These are phyloP conservation scores for Penicillium paxilli DNA, from an alignment of 495 filamentous ascomycete genomes.

Conservation along the genomic window DNA sequence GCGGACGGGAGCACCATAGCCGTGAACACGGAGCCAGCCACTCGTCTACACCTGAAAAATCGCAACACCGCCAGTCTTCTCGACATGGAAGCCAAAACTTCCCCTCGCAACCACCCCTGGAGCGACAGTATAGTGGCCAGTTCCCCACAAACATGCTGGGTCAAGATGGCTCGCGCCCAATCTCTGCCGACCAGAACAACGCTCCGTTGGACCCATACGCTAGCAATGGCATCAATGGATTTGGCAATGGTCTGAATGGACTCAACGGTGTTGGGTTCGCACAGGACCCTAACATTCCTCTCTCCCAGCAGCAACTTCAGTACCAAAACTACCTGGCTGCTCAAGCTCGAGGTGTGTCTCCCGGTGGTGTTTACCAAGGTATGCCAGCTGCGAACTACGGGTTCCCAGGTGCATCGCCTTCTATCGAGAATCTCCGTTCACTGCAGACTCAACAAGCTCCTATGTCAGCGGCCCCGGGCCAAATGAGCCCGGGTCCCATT, in stretches of 20 bases:
- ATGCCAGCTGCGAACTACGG: conserved; percentile 39
- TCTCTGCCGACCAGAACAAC: conserved; percentile 43
- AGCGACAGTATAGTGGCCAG: conserved; percentile 50
- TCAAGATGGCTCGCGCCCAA: conserved; percentile 38
- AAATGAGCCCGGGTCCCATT: conserved; percentile 44
- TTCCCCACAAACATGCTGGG: conserved; percentile 37
- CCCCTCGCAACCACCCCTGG: conserved; percentile 40
- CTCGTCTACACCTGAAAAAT: conserved; percentile 40
- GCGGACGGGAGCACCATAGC: conserved; percentile 45
- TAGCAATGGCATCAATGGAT: conserved; percentile 36
- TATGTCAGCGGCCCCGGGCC: conserved; percentile 35
- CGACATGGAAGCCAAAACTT: conserved; percentile 47
- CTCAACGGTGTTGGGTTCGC: conserved; percentile 31
- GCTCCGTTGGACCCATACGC: conserved; percentile 44
- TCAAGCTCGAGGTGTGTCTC: conserved; percentile 46
- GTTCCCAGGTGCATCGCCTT: conserved; percentile 40
- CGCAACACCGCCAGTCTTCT: conserved; percentile 50
- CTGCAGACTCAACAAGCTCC: conserved; percentile 38
- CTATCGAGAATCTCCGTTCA: conserved; percentile 44
- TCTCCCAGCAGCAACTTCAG: conserved; percentile 48
- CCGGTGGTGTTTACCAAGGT: conserved; percentile 41
- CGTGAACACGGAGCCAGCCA: conserved; percentile 43
- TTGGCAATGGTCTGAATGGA: conserved; percentile 30
- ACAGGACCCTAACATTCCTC: conserved; percentile 40
- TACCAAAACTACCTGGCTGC: conserved; percentile 47